Base-by-base conservation (phyloP, 2,329 filamentous ascomycete species). In the Paecilomyces variotii region DNA sequence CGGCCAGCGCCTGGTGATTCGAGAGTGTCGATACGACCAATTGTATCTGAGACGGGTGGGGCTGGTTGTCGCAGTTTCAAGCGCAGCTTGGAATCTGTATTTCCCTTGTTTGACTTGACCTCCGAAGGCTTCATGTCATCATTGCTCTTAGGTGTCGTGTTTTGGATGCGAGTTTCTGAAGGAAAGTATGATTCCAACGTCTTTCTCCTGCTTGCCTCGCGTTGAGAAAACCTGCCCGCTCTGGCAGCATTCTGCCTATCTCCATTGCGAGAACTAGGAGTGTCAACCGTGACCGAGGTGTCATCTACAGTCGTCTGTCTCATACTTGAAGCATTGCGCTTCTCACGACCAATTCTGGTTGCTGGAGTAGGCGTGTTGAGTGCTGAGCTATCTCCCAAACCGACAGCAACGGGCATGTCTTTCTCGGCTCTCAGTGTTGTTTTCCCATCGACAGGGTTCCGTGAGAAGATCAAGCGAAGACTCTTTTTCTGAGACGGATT, bases 131-230 rank as follows among this genome's bases (percentile, higher is more conserved):
- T 39, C 3, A 30, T 11, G 39, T 12, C 34, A 25, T 24, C 24
- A 10, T 27, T 45, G 12, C 14, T 35, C n/a, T 34, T 30, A 24
- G 39, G 19, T 14, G 55, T 26, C 12, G 45, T n/a, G 3, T 34
- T 53, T 27, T 30, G 55, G 12, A 53, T 14, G 27, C 26, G 25
- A 14, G 11, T 57, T 53, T 57, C 52, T 10, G 32, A 58, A 24
- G 54, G 59, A 9, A 60, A 45, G n/a, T 34, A 55, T 11, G 39
- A 57, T 28, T 49, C 35, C 9, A 39, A 53, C 14, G 24, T 25
- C 28, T 53, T 25, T 34, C 14, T 53, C 14, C 25, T 51, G n/a
- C 30, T 34, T 11, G 19, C 4, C 12, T 26, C 34, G n/a, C n/a
- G 34, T 6, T 24, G 9, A n/a, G 54, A 39, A 12, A 25, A 56